phyloP scores from a whole-genome alignment of 2,329 filamentous ascomycete genomes.

The Epichloe aotearoae region DNA sequence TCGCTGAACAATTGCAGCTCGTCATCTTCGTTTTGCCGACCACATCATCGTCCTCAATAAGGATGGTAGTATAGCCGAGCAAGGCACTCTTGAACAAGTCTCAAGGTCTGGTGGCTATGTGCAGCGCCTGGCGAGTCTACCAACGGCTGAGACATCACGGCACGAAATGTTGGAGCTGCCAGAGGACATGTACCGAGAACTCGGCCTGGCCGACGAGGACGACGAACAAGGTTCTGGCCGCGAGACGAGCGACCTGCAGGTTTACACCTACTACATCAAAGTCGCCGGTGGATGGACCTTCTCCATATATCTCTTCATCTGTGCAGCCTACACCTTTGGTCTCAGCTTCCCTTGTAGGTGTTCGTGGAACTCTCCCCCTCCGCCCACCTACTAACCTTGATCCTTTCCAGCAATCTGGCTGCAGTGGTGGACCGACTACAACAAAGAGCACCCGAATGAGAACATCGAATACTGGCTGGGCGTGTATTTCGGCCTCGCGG shows the following conservation, averaged over 20 bases:
- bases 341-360: slow-evolving; percentile 11
- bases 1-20: slow-evolving; percentile 5
- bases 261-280: slow-evolving; percentile 11
- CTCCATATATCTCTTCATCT: slow-evolving; percentile 9
- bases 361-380: too few relatives aligned
- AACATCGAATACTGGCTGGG: slow-evolving; percentile 11
- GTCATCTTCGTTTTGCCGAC: slow-evolving; percentile 13
- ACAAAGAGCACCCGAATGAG: slow-evolving; percentile 8
- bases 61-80: slow-evolving; percentile 11
- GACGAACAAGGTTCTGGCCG: slow-evolving; percentile 5
- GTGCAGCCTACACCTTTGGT: slow-evolving; percentile 10
- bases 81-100: slow-evolving; percentile 9
- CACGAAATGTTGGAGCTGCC: slow-evolving; percentile 6
- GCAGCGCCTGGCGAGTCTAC: slow-evolving; percentile 3
- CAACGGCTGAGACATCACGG: background rate
- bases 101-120: slow-evolving; percentile 3
- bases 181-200: slow-evolving; percentile 8
- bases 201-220: slow-evolving; percentile 9
- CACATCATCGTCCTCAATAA: slow-evolving; percentile 12
- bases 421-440: slow-evolving; percentile 14
- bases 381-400: background rate
- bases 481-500: slow-evolving; percentile 9
- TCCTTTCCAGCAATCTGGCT: slow-evolving; percentile 11
- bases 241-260: slow-evolving; percentile 7
- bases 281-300: slow-evolving; percentile 8